These are phyloP conservation scores for Dryas integrifolia DNA, from an alignment of 331 rosid species.

Conservation along the genomic window DNA sequence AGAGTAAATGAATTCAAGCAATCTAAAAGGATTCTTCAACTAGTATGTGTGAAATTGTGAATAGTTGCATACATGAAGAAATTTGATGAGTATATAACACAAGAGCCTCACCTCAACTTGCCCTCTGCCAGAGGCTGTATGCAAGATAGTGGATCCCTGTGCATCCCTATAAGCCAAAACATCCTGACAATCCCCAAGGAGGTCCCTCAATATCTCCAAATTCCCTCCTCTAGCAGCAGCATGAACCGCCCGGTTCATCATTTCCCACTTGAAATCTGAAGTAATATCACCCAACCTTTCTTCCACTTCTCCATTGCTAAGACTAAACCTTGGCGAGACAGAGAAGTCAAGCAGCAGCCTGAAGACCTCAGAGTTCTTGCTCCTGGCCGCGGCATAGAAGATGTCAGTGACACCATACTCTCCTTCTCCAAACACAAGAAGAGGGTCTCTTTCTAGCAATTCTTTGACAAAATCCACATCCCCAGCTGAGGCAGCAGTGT, in stretches of 20 bases:
- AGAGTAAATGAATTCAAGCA: not conserved
- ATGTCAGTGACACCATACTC: slow-evolving; percentile 88
- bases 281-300: slow-evolving; percentile 34
- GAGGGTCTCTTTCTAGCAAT: slow-evolving; percentile 54
- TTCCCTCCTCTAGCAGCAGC: slow-evolving; percentile 92
- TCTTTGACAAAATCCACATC: slow-evolving; percentile 59
- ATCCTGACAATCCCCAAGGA: slow-evolving; percentile 42
- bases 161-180: slow-evolving; percentile 55
- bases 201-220: slow-evolving; percentile 59
- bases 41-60: not conserved
- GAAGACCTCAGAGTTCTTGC: slow-evolving; percentile 61
- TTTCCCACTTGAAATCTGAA: slow-evolving; percentile 52
- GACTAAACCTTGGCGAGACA: slow-evolving; percentile 38
- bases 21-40: not conserved
- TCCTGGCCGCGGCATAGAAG: slow-evolving; percentile 77
- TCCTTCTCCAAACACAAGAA: slow-evolving; percentile 82
- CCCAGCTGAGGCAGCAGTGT: slow-evolving; percentile 91
- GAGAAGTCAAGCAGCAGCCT: slow-evolving; percentile 54
- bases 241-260: slow-evolving; percentile 73
- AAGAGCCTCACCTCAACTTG: slow-evolving; percentile 64
- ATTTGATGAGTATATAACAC: slow-evolving; percentile 3
- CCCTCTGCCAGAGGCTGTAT: slow-evolving; percentile 80
- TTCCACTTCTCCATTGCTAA: slow-evolving; percentile 31
- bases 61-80: not conserved
- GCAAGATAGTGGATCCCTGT: slow-evolving; percentile 67